Evolutionary conservation across 306 rosid genomes (phyloP).

Genomic region (Prunus mira): DNA sequence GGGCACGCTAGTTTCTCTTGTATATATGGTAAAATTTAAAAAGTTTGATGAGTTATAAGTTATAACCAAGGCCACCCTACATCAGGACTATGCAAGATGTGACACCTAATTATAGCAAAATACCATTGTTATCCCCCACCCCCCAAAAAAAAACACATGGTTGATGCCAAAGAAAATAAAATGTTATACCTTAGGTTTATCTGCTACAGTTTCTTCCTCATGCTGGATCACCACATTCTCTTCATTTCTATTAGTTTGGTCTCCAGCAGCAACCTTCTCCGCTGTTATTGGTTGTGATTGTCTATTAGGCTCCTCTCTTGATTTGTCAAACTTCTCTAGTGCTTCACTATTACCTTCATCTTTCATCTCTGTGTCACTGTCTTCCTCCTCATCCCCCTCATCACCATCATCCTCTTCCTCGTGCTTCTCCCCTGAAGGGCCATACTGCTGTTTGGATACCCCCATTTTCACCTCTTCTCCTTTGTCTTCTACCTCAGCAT

Average conservation of each 20-base stretch:
- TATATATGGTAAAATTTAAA: too few relatives aligned
- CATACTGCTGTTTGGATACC: slow-evolving; percentile 43
- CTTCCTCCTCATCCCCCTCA: slow-evolving; percentile 56
- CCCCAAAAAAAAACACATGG: neutral
- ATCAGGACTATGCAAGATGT: too few relatives aligned
- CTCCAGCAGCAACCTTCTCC: slow-evolving; percentile 36
- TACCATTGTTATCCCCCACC: too few relatives aligned
- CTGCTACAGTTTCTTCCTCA: slow-evolving; percentile 31
- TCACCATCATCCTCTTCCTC: slow-evolving; percentile 37
- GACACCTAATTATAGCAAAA: too few relatives aligned
- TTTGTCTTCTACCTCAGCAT: slow-evolving; percentile 47
- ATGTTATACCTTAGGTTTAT: slow-evolving; percentile 49
- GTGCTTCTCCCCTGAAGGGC: slow-evolving; percentile 47
- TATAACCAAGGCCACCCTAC: too few relatives aligned
- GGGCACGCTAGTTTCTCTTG: too few relatives aligned
- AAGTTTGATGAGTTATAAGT: too few relatives aligned
- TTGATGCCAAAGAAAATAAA: neutral
- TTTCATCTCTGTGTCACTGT: slow-evolving; percentile 47
- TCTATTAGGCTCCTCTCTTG: slow-evolving; percentile 19
- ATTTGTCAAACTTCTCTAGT: slow-evolving; percentile 42
- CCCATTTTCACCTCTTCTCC: slow-evolving; percentile 49
- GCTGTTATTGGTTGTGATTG: slow-evolving; percentile 21
- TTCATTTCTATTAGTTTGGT: slow-evolving; percentile 26
- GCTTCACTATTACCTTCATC: slow-evolving; percentile 40
- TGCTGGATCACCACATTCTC: slow-evolving; percentile 28